A percentile compares a stretch with the other conserved stretches of the same genome.
phyloP scores from a whole-genome alignment of 2,329 filamentous ascomycete species.

The Penicillium freii region DNA sequence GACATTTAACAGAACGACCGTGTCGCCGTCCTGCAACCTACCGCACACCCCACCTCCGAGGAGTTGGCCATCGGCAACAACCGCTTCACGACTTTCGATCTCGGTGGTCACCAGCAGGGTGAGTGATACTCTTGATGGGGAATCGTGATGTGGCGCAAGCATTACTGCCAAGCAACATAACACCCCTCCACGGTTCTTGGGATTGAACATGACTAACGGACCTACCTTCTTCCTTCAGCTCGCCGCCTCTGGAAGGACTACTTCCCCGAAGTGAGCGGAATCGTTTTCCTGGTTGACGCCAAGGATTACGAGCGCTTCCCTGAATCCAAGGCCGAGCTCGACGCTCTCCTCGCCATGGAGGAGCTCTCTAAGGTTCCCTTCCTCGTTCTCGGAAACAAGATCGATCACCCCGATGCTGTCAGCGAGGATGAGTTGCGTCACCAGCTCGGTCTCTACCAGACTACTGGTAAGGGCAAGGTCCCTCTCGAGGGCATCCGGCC shows the following conservation, averaged over 20 bases:
- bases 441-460: constrained; percentile 91
- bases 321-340: constrained; percentile 95
- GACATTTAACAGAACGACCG: constrained; percentile 69
- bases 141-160: background rate
- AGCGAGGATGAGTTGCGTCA: constrained; percentile 93
- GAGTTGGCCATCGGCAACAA: constrained; percentile 91
- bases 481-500: constrained; percentile 87
- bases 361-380: constrained; percentile 94
- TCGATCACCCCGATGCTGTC: constrained; percentile 93
- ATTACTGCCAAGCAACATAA: background rate
- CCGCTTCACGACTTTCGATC: constrained; percentile 90
- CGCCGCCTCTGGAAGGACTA: constrained; percentile 95
- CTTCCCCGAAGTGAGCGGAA: constrained; percentile 93
- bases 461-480: constrained; percentile 93
- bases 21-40: constrained; percentile 85
- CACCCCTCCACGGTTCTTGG: background rate
- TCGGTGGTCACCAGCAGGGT: constrained; percentile 91
- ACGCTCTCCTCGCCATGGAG: constrained; percentile 94
- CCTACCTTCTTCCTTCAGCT: constrained; percentile 50
- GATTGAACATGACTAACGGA: constrained; percentile 3
- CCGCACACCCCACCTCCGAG: constrained; percentile 88
- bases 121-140: constrained; percentile 39
- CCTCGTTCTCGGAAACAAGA: constrained; percentile 97
- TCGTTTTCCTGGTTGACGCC: constrained; percentile 96
- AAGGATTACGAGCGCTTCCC: constrained; percentile 93